Evolutionary conservation across 441 rosid genomes (phyloP).

Genomic region (Populus tomentosa): DNA sequence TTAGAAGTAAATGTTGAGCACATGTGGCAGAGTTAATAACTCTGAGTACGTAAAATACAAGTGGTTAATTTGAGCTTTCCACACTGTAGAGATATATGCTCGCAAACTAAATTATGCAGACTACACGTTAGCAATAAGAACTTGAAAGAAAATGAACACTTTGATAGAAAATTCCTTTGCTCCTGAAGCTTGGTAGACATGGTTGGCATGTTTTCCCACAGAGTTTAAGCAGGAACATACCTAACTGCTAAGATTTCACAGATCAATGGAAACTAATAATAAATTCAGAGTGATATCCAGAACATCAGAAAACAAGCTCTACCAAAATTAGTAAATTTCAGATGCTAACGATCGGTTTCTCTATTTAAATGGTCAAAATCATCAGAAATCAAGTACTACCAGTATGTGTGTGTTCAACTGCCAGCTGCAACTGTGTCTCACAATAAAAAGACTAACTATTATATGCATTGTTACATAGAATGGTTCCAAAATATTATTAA

Average conservation of each 20-base stretch:
- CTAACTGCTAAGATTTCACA: not conserved
- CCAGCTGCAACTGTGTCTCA: not conserved
- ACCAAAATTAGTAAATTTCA: not conserved
- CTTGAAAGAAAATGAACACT: not conserved
- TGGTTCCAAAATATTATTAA: not conserved
- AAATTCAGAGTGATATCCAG: not conserved
- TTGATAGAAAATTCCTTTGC: not conserved
- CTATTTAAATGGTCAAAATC: not conserved
- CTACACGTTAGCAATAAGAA: not conserved
- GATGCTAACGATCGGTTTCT: not conserved
- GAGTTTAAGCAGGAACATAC: not conserved
- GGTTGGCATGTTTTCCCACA: not conserved
- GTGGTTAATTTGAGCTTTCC: not conserved
- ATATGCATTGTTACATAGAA: not conserved
- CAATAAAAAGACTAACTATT: not conserved
- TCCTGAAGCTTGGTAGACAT: not conserved
- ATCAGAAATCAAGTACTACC: not conserved
- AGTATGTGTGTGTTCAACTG: not conserved
- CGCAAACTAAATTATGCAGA: not conserved
- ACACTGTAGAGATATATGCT: not conserved
- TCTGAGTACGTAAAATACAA: too few relatives aligned
- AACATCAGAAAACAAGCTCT: not conserved
- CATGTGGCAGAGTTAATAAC: too few relatives aligned
- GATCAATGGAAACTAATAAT: not conserved
- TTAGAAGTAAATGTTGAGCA: too few relatives aligned